A percentile compares a stretch with the other conserved stretches of the same genome.
Conservation (phyloP, 1,284 basidiomycete genomes). For the Pseudozyma hubeiensis region DNA sequence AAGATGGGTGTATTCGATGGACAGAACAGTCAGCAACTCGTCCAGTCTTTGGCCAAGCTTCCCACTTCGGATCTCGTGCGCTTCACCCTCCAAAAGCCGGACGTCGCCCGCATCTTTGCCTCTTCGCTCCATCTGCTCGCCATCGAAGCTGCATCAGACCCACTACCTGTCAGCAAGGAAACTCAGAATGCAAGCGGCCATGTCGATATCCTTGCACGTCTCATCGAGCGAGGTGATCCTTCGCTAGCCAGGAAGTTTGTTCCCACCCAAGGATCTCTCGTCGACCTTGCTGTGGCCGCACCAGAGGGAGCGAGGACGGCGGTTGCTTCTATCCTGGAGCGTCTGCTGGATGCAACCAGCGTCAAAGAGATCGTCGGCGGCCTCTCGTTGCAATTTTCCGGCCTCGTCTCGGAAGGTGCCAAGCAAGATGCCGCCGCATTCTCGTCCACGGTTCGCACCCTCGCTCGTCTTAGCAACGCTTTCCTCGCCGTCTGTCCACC, state of each 20-base stretch:
- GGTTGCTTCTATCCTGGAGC: constrained; percentile 26
- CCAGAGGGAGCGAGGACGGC: constrained; percentile 2
- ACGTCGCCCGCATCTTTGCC: constrained; percentile 30
- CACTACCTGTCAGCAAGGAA: constrained; percentile 1
- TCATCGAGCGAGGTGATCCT: constrained; percentile 51
- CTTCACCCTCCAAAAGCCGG: constrained; percentile 35
- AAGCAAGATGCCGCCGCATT: neutral
- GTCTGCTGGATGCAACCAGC: constrained; percentile 35
- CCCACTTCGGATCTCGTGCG: constrained; percentile 29
- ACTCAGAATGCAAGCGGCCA: constrained; percentile 5
- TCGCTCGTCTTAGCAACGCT: constrained; percentile 20
- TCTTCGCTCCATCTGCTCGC: constrained; percentile 32
- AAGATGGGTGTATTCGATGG: constrained; percentile 12
- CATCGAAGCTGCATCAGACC: constrained; percentile 16
- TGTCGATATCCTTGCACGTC: constrained; percentile 33
- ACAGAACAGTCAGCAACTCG: constrained; percentile 19
- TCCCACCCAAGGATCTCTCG: constrained; percentile 38
- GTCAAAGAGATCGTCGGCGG: constrained; percentile 32
- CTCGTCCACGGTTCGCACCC: constrained; percentile 17
- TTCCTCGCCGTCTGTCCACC: constrained; percentile 28
- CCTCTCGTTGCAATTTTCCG: constrained; percentile 21
- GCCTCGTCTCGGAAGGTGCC: neutral
- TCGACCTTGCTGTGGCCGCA: constrained; percentile 41
- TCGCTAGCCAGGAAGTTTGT: constrained; percentile 47
- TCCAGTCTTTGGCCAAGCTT: constrained; percentile 16